phyloP scores from a whole-genome alignment of 352 stramenopile genomes.

The Phytophthora vignae region DNA sequence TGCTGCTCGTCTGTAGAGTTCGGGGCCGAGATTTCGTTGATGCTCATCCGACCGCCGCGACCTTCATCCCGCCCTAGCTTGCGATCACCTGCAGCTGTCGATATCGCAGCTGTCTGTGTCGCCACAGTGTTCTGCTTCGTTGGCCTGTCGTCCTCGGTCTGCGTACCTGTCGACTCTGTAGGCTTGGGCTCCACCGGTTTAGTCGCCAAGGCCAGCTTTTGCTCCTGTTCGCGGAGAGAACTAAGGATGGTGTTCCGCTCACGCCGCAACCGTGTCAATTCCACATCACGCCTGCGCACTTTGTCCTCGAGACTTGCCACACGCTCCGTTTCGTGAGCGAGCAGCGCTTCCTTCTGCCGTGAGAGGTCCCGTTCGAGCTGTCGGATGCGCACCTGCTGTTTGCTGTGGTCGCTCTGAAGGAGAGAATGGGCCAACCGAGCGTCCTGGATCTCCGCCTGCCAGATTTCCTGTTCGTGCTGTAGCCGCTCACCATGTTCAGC shows the following conservation, averaged over 20 bases:
- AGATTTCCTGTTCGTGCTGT: constrained; percentile 62
- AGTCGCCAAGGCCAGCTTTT: constrained; percentile 35
- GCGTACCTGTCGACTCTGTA: constrained; percentile 22
- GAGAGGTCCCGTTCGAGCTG: constrained; percentile 71
- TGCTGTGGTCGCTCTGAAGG: constrained; percentile 60
- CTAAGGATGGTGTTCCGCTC: constrained; percentile 73
- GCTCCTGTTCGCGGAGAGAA: constrained; percentile 62
- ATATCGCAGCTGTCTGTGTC: constrained; percentile 29
- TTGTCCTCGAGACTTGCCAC: constrained; percentile 48
- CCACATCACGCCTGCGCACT: constrained; percentile 50
- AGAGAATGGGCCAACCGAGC: constrained; percentile 54
- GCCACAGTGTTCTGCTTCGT: constrained; percentile 17
- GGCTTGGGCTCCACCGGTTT: constrained; percentile 1
- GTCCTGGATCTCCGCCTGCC: constrained; percentile 67
- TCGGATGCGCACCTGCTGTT: constrained; percentile 64
- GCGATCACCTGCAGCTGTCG: not conserved
- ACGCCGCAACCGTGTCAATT: constrained; percentile 64
- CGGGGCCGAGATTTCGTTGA: constrained; percentile 41
- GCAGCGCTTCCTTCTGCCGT: constrained; percentile 54
- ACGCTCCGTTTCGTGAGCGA: constrained; percentile 49
- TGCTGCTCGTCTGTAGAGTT: constrained; percentile 6
- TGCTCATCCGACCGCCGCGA: constrained; percentile 33
- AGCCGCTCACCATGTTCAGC: constrained; percentile 41
- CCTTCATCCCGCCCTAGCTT: not conserved
- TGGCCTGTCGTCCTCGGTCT: constrained; percentile 24